These are phyloP conservation scores for Euphorbia pulcherrima DNA, from an alignment of 345 rosid species.

Conservation along the genomic window DNA sequence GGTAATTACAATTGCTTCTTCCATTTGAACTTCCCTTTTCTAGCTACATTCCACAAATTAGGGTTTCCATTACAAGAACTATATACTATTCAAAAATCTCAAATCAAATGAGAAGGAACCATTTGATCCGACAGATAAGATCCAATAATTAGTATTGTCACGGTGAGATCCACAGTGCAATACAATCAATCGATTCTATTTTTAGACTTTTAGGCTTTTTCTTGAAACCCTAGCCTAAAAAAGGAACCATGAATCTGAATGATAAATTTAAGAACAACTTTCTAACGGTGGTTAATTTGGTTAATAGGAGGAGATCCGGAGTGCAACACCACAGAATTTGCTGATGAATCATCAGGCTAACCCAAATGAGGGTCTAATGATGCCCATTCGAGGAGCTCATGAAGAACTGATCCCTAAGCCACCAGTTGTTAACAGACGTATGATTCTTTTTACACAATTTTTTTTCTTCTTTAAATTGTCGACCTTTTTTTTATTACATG, in stretches of 20 bases:
- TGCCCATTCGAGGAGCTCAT: conserved; percentile 51
- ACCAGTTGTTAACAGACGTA: conserved; percentile 77
- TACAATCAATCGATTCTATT: too few species aligned
- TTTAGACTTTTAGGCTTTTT: too few species aligned
- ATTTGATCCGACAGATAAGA: too few species aligned
- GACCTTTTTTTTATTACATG: too few species aligned
- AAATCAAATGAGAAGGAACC: too few species aligned
- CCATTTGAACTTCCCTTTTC: neutral
- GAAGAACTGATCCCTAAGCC: conserved; percentile 77
- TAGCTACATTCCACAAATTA: neutral
- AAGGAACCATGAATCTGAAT: too few species aligned
- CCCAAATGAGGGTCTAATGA: conserved; percentile 38
- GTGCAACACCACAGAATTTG: conserved; percentile 53
- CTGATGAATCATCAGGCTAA: conserved; percentile 64
- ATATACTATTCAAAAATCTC: too few species aligned
- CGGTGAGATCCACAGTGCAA: too few species aligned
- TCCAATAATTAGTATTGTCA: neutral
- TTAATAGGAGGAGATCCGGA: conserved; percentile 78
- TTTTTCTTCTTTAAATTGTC: too few species aligned
- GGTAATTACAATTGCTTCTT: conserved; percentile 27
- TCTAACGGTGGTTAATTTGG: neutral
- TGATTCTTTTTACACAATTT: conserved; percentile 19
- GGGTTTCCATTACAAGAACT: conserved; percentile 6
- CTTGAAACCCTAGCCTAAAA: too few species aligned
- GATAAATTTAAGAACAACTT: too few species aligned